These are phyloP conservation scores for Rhodofomes roseus DNA, from an alignment of 1,284 basidiomycete species.

Conservation along the genomic window DNA sequence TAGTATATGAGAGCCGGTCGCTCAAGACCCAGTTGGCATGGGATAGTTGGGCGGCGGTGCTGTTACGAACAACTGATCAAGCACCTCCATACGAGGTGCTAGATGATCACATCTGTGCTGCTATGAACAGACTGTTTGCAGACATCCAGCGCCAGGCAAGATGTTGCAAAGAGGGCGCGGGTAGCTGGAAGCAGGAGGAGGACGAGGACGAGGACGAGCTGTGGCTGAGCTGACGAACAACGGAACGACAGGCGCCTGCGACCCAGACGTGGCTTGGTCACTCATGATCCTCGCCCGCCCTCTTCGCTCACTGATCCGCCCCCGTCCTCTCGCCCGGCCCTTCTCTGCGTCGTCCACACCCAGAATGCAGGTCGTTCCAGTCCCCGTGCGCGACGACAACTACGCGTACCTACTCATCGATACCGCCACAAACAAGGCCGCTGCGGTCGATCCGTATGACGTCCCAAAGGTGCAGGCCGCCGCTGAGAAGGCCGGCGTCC, in stretches of 20 bases:
- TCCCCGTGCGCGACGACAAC: constrained; percentile 81
- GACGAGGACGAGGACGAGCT: background rate
- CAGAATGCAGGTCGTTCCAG: constrained; percentile 70
- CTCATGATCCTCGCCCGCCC: constrained; percentile 5
- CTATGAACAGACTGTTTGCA: too few species aligned
- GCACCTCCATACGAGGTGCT: background rate
- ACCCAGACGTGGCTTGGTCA: background rate
- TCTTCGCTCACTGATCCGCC: background rate
- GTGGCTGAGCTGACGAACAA: background rate
- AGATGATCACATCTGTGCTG: too few species aligned
- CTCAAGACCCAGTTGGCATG: too few species aligned
- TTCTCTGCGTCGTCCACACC: constrained; percentile 23
- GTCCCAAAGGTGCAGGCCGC: constrained; percentile 69
- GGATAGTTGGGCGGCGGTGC: background rate
- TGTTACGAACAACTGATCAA: background rate
- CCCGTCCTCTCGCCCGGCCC: constrained; percentile 4
- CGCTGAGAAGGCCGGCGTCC: constrained; percentile 65
- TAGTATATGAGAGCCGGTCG: background rate
- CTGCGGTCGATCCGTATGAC: constrained; percentile 82
- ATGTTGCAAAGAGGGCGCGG: too few species aligned
- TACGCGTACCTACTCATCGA: constrained; percentile 89
- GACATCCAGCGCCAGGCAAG: too few species aligned
- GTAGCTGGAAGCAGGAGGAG: too few species aligned
- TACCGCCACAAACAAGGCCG: constrained; percentile 64
- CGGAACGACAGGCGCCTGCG: background rate